Evolutionary conservation across 2,329 filamentous ascomycete species (phyloP), one percentile per base, ranked within the genome.

Genomic region (Apiospora phragmitis): DNA sequence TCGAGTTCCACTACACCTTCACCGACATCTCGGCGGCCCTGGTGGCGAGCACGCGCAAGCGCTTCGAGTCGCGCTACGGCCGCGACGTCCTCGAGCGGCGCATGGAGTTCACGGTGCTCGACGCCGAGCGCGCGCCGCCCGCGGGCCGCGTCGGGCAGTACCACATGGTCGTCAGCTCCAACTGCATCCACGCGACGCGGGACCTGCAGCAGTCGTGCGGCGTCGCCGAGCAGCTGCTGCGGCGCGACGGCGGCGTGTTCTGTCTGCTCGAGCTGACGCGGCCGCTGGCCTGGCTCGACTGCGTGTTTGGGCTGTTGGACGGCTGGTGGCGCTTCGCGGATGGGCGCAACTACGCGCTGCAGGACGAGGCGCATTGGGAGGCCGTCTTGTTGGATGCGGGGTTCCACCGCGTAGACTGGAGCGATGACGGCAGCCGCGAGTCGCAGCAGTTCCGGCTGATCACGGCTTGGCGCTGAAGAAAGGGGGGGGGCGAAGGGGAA

Each of bases 21-120:
- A 84, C 83, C 3, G 84, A 86, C 65, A 59, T 86, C 4, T 82
- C 82, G 0, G 66, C 77, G 0, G 77, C 79, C 0, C 73, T 83
- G 0, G 80, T 83, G 0, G 68, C 74, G 0, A 72, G 73, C 3
- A 77, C 80, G n/a, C 45, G 45, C 1, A 73, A 69, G 16, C 71
- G 72, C 11, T 26, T 49, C 45, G 45, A 49, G n/a, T 21, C 45
- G 1, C 45, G 45, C 45, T 49, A 49, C 45, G 24, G 70, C 70
- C 38, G 42, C 71, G 41, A 4, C 4, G 9, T 21, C 8, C 45
- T 49, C 2, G n/a, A 18, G 70, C 80, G 73, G 2, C 77, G 79
- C 41, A 32, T 8, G 0, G 70, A 67, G 8, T 79, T 81, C 75
- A 68, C 70, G 0, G 73, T 77, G 0, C 69, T 82, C 1, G 74